Evolutionary conservation across 2,329 filamentous ascomycete genomes (phyloP).

Genomic region (Aspergillus ustus): DNA sequence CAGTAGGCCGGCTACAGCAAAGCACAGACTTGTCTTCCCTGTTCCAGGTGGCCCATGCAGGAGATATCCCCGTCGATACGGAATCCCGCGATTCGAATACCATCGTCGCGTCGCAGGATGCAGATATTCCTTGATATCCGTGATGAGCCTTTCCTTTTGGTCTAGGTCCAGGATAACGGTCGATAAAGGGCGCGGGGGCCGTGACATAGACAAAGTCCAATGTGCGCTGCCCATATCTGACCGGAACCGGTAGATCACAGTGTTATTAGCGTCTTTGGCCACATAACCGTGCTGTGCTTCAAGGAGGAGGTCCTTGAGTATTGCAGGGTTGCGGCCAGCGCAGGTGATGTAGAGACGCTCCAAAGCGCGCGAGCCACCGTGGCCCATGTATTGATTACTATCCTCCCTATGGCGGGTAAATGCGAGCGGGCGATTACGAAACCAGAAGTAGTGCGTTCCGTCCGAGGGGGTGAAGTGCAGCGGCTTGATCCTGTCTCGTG

Average conservation of each 20-base stretch:
- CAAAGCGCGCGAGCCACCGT: constrained; percentile 22
- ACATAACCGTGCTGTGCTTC: constrained; percentile 45
- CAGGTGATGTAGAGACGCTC: constrained; percentile 42
- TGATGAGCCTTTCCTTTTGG: constrained; percentile 56
- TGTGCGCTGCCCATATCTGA: constrained; percentile 26
- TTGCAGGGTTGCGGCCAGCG: constrained; percentile 38
- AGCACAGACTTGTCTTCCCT: constrained; percentile 74
- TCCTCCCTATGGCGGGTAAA: constrained; percentile 37
- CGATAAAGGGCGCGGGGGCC: constrained; percentile 56
- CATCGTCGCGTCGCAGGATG: constrained; percentile 63
- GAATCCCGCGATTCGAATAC: constrained; percentile 82
- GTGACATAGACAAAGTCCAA: constrained; percentile 45
- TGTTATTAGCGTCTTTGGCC: constrained; percentile 40
- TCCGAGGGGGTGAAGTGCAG: constrained; percentile 67
- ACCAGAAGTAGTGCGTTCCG: constrained; percentile 72
- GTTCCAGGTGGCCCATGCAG: constrained; percentile 81
- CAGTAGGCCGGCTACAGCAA: constrained; percentile 72
- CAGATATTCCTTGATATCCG: constrained; percentile 62
- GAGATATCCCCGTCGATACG: constrained; percentile 82
- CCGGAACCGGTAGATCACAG: constrained; percentile 43
- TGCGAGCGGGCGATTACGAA: constrained; percentile 59
- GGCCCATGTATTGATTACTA: constrained; percentile 18
- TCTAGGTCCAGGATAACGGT: constrained; percentile 59
- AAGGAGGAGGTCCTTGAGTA: constrained; percentile 39
- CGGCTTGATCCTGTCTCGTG: constrained; percentile 40